phyloP scores from a whole-genome alignment of 768 basidiomycete species.

The Rhizopogon roseolus region DNA sequence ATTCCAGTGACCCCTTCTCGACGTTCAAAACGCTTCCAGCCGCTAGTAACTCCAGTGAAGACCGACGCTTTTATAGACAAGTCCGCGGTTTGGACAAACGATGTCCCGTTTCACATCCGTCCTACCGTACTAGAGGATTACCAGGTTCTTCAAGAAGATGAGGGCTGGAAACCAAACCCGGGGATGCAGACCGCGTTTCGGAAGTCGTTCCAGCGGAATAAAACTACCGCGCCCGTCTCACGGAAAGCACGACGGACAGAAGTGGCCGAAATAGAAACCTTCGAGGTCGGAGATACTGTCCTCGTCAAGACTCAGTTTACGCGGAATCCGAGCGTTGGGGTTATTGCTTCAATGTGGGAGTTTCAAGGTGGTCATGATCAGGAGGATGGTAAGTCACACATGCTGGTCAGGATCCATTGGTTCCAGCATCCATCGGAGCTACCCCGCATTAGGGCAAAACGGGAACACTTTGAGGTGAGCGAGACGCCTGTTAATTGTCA shows the following conservation, averaged over 20 bases:
- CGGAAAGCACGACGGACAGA: constrained; percentile 9
- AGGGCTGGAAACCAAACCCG: constrained; percentile 14
- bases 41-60: constrained; percentile 24
- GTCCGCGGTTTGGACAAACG: constrained; percentile 20
- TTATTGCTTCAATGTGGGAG: constrained; percentile 71
- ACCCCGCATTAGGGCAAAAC: constrained; percentile 51
- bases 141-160: constrained; percentile 20
- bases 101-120: constrained; percentile 14
- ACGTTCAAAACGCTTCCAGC: constrained; percentile 33
- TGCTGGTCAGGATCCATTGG: constrained; percentile 69
- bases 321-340: constrained; percentile 56
- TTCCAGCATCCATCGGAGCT: constrained; percentile 66
- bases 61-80: constrained; percentile 22
- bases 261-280: constrained; percentile 25
- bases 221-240: constrained; percentile 11
- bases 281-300: constrained; percentile 62
- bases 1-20: constrained; percentile 26
- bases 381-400: constrained; percentile 32
- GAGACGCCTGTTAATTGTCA: not conserved
- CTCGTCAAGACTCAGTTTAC: constrained; percentile 44
- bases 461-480: constrained; percentile 56
- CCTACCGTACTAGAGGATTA: constrained; percentile 21
- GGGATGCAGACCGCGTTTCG: constrained; percentile 24
- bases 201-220: constrained; percentile 21
- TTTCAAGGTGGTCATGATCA: constrained; percentile 22